phyloP scores from a whole-genome alignment of 257 asterid genomes.

The Forsythia viridissima region DNA sequence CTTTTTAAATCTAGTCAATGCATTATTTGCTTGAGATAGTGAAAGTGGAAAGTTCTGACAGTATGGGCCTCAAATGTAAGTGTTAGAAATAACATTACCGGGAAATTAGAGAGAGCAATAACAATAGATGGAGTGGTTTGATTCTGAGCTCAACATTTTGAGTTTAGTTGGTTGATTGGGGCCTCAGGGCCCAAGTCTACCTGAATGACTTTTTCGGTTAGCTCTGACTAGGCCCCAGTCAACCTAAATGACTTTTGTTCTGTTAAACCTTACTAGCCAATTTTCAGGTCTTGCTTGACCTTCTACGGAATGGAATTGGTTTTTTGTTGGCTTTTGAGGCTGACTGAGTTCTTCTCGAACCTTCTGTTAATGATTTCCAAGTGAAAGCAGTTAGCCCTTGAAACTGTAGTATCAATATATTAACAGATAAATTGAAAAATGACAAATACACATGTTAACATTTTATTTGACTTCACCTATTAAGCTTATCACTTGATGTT shows the following conservation, averaged over 20 bases:
- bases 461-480: slow-evolving; percentile 13
- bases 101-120: slow-evolving; percentile 5
- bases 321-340: not conserved
- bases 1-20: not conserved
- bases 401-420: slow-evolving; percentile 7
- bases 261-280: not conserved
- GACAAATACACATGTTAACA: slow-evolving; percentile 4
- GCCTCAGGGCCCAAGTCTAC: not conserved
- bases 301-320: not conserved
- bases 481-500: slow-evolving; percentile 14
- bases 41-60: not conserved
- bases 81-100: not conserved
- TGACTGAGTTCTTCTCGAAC: not conserved
- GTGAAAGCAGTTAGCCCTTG: slow-evolving; percentile 7
- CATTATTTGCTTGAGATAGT: not conserved
- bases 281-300: not conserved
- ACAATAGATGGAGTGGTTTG: not conserved
- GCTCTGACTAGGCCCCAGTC: not conserved
- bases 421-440: slow-evolving; percentile 5
- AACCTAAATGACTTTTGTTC: not conserved
- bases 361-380: slow-evolving; percentile 15
- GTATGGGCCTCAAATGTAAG: not conserved
- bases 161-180: slow-evolving; percentile 2
- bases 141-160: not conserved
- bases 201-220: not conserved